Base-by-base conservation (phyloP, 2,329 filamentous ascomycete species). In the Paecilomyces dactylethromorphus region DNA sequence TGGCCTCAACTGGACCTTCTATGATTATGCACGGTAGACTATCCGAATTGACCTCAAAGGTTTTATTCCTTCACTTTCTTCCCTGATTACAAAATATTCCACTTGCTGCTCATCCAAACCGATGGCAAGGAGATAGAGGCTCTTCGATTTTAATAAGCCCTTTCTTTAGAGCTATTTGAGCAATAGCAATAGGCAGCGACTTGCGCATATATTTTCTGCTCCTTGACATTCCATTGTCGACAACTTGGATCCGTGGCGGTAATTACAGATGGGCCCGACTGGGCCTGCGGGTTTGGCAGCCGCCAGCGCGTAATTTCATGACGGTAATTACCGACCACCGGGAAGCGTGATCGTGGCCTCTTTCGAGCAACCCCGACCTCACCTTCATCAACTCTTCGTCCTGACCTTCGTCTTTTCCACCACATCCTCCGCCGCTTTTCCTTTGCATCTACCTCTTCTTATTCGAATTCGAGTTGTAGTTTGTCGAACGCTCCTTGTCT, bases 271-370 rank as follows among this genome's bases (percentile, higher is more conserved):
- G 24, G 24, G 24, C 24, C 24, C 24, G 24, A 26, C 24, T 26
- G 24, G 24, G n/a, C n/a, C n/a, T n/a, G n/a, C n/a, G n/a, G 24
- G 24, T 29, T 29, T 29, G 26, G 26, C 24, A 26, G 5, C 24
- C 24, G 24, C 24, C 24, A 26, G 24, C 32, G 35, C 4, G 35
- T 45, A 45, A 45, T 45, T 52, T 15, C 50, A 52, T 52, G 21
- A 52, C 50, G 21, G 13, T 52, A 45, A 45, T 45, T 45, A 52
- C 50, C 32, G 54, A 35, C 54, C 32, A 55, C 13, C 32, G 18
- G 39, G 55, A 57, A 56, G 52, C 58, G 55, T 54, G 51, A 45
- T 60, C 56, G 59, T 60, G 59, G 59, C 59, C 59, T 60, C 56
- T 60, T 60, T 55, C 54, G n/a, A 45, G 54, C 13, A 53, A 39